phyloP scores from a whole-genome alignment of 2,329 filamentous ascomycete species.

The Xylariaceae sp. region DNA sequence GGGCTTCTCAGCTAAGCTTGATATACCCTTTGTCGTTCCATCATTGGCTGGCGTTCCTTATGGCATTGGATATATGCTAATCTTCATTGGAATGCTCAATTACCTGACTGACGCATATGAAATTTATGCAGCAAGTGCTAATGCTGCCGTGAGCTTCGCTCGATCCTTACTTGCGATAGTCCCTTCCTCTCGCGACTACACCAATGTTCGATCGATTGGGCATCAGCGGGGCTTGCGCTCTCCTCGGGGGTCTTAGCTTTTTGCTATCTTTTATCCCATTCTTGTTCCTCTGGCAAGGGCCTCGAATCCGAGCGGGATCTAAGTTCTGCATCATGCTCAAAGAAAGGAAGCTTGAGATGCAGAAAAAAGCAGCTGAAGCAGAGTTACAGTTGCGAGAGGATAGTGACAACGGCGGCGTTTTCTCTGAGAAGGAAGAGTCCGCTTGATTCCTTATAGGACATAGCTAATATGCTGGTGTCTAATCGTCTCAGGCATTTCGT shows the following conservation, averaged over 20 bases:
- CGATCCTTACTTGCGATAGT: constrained; percentile 50
- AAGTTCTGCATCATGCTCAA: constrained; percentile 60
- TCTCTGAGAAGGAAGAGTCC: constrained; percentile 1
- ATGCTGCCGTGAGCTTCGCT: constrained; percentile 47
- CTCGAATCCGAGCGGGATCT: constrained; percentile 51
- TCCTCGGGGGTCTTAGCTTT: constrained; percentile 48
- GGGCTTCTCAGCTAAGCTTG: constrained; percentile 51
- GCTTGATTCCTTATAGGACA: no score
- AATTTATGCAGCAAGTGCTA: constrained; percentile 56
- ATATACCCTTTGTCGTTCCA: constrained; percentile 51
- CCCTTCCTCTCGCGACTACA: constrained; percentile 52
- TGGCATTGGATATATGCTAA: constrained; percentile 57
- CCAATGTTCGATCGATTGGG: constrained; percentile 47
- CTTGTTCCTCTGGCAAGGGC: constrained; percentile 52
- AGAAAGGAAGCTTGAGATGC: constrained; percentile 46
- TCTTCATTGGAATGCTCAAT: constrained; percentile 60
- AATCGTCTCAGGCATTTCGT: no score
- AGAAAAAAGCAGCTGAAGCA: constrained; percentile 36
- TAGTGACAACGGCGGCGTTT: neutral
- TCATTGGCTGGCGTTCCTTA: constrained; percentile 59
- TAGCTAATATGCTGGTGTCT: no score
- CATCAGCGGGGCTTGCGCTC: constrained; percentile 48
- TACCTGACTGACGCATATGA: constrained; percentile 56
- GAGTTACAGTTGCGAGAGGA: neutral
- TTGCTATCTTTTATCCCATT: constrained; percentile 50